Conservation (phyloP, 192 early-diverging fungal genomes). For the Backusella luteola region DNA sequence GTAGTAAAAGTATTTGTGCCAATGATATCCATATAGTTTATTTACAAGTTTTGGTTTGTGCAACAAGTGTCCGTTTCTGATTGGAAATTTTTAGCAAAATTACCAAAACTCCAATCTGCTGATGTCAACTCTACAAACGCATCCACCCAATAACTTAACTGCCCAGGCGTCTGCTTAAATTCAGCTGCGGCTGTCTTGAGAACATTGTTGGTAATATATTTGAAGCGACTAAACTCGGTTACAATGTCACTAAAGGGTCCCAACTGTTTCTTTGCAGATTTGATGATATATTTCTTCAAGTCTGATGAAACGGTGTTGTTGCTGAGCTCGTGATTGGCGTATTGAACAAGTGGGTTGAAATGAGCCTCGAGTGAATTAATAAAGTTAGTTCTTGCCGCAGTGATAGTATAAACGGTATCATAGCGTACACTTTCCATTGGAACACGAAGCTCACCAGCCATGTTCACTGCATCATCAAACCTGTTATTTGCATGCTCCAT, state of each 20-base stretch:
- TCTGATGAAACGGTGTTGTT: background rate
- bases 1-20: background rate
- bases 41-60: background rate
- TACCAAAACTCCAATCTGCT: background rate
- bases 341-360: background rate
- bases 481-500: background rate
- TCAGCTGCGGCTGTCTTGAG: background rate
- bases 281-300: background rate
- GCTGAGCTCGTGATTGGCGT: background rate
- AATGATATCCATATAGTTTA: background rate
- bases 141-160: background rate
- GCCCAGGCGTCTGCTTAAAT: background rate
- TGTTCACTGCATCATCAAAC: background rate
- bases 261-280: background rate
- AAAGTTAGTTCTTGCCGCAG: background rate
- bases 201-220: background rate
- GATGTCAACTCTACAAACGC: background rate
- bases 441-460: background rate
- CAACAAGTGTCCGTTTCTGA: background rate
- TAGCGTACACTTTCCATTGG: slow-evolving; percentile 8
- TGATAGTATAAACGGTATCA: background rate
- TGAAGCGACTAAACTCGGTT: background rate
- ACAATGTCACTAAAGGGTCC: background rate
- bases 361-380: background rate
- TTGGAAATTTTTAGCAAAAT: background rate